Evolutionary conservation across 2,329 filamentous ascomycete species (phyloP).

Genomic region (Botrytis cinerea): DNA sequence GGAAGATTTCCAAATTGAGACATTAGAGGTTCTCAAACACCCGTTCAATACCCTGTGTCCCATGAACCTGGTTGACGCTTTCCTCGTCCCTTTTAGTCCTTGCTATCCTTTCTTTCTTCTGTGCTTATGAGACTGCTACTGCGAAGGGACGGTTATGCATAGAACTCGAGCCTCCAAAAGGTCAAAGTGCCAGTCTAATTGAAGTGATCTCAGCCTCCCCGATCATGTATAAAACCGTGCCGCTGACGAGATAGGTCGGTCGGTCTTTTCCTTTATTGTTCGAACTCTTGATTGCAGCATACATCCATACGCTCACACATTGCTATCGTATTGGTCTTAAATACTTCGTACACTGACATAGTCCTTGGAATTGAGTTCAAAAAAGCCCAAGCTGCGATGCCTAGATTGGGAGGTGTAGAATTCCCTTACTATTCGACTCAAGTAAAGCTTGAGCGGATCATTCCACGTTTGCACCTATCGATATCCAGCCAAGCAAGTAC

Average conservation of each 20-base stretch:
- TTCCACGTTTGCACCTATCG: not conserved
- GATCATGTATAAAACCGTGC: not conserved
- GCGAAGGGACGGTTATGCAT: conserved; percentile 6
- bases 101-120: conserved; percentile 9
- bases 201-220: not conserved
- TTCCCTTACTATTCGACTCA: not conserved
- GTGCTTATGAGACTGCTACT: conserved; percentile 12
- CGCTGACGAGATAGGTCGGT: not conserved
- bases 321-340: not conserved
- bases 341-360: not conserved
- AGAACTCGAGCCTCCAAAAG: conserved; percentile 10
- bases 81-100: not conserved
- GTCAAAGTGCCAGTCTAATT: not conserved
- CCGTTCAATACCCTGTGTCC: conserved; percentile 5
- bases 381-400: not conserved
- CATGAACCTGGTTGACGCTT: conserved; percentile 14
- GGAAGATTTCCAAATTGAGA: not conserved
- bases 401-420: not conserved
- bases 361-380: not conserved
- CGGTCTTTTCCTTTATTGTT: not conserved
- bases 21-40: conserved; percentile 13
- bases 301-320: not conserved
- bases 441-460: not conserved
- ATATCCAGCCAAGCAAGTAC: not conserved
- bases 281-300: not conserved